phyloP scores from a whole-genome alignment of 2,329 filamentous ascomycete species.

The Sporothrix schenckii region DNA sequence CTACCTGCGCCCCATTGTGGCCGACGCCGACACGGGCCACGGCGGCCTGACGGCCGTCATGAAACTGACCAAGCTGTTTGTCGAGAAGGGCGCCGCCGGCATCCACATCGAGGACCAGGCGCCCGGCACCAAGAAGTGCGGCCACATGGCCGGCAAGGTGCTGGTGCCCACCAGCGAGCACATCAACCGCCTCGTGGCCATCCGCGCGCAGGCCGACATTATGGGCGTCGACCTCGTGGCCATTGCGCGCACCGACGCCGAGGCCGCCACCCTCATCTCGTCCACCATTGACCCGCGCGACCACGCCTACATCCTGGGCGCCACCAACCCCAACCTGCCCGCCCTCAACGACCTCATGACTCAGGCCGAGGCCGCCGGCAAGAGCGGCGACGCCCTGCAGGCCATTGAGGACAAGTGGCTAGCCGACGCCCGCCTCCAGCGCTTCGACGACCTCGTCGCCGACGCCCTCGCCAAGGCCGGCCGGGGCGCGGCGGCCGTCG shows the following conservation, averaged over 20 bases:
- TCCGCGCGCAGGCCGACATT: slow-evolving; percentile 96
- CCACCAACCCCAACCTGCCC: slow-evolving; percentile 81
- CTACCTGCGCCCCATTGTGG: slow-evolving; percentile 93
- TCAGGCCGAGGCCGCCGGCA: slow-evolving; percentile 78
- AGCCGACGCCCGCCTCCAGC: slow-evolving; percentile 74
- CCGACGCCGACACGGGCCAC: slow-evolving; percentile 96
- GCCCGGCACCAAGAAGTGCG: slow-evolving; percentile 98
- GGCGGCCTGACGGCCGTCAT: slow-evolving; percentile 97
- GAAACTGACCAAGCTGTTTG: slow-evolving; percentile 98
- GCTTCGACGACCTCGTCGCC: slow-evolving; percentile 87
- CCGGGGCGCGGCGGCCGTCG: slow-evolving; percentile 60
- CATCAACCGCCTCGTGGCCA: slow-evolving; percentile 95
- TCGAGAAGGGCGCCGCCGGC: slow-evolving; percentile 94
- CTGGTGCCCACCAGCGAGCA: slow-evolving; percentile 96
- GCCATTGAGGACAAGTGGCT: slow-evolving; percentile 91
- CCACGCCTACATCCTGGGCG: slow-evolving; percentile 88
- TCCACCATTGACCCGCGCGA: slow-evolving; percentile 95
- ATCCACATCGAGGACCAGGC: slow-evolving; percentile 99
- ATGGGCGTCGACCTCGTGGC: slow-evolving; percentile 93
- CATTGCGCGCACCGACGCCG: slow-evolving; percentile 92
- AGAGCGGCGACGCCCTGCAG: slow-evolving; percentile 78
- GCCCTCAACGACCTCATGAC: slow-evolving; percentile 91
- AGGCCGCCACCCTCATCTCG: slow-evolving; percentile 95
- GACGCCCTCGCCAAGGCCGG: slow-evolving; percentile 63
- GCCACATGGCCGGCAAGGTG: slow-evolving; percentile 98